Base-by-base conservation (phyloP, 345 rosid genomes). In the Lepidium didymum region DNA sequence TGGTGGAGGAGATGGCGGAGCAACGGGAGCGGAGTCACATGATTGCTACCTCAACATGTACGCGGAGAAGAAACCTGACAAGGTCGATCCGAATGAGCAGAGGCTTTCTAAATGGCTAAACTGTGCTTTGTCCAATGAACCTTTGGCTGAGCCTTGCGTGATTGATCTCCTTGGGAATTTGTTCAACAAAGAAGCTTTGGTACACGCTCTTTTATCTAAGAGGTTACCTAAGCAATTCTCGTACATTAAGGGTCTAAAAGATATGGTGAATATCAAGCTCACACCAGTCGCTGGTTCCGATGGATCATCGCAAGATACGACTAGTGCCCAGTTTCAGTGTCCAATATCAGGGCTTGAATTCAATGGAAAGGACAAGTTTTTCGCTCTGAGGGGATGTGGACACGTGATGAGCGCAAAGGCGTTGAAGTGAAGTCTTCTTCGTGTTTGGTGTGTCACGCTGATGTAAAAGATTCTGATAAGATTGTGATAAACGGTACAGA, bases 1-100 rank as follows among this genome's bases (percentile, higher is more conserved):
- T 12, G 97, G 99, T 15, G 97, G 99, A 1, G 99, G 99, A 14
- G 99, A 94, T 79, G 99, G 99, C n/a, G 99, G 99, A 8, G 93
- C 97, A 3, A 94, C 99, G 0, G 97, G 97, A 10, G 97, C 97
- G 0, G 96, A 87, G 79, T 91, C 97, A 18, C 95, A 96, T 2
- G 96, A 94, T 74, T 94, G 97, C 69, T 94, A 94, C 58, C 96
- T 94, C 63, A 94, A 94, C 46, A 91, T 89, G 97, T 91, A 94
- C 74, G 99, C 97, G 0, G 97, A 79, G 71, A 89, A 82, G 74
- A 91, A 89, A 79, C 99, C 96, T 5, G 97, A 94, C 46, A 91
- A 89, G 72, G 87, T 86, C 21, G 96, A 94, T 67, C 97, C 92
- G 1, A 85, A 94, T 53, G 99, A 94, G 79, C 93, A 89, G 79